Evolutionary conservation across 257 asterid species (phyloP).

Genomic region (Verbena officinalis): DNA sequence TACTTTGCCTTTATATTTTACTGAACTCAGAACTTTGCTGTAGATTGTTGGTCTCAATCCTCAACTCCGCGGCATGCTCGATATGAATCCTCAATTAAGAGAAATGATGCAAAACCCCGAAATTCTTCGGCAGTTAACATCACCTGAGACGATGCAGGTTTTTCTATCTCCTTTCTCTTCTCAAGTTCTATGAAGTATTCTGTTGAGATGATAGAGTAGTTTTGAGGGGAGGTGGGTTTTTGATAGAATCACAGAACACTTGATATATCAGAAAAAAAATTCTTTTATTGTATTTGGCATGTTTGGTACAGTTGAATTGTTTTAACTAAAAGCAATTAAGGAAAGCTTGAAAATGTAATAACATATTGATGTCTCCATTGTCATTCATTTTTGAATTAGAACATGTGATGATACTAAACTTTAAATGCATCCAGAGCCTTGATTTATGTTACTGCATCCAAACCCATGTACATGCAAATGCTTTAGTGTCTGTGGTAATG

Average conservation of each 20-base stretch:
- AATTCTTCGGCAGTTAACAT: conserved; percentile 49
- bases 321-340: background rate
- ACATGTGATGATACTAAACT: background rate
- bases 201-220: background rate
- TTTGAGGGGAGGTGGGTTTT: conserved; percentile 7
- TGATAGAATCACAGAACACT: conserved; percentile 9
- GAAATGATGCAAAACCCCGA: conserved; percentile 80
- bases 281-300: background rate
- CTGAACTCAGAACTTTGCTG: conserved; percentile 30
- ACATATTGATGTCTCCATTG: background rate
- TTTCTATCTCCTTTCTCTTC: conserved; percentile 5
- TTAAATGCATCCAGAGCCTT: conserved; percentile 19
- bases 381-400: background rate
- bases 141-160: conserved; percentile 72
- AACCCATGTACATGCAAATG: background rate
- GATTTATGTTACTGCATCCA: background rate
- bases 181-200: conserved; percentile 4
- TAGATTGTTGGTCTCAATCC: conserved; percentile 59
- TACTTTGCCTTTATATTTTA: conserved; percentile 9
- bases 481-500: background rate
- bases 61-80: conserved; percentile 56
- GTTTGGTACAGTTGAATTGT: conserved; percentile 17
- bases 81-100: conserved; percentile 62
- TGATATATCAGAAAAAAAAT: background rate
- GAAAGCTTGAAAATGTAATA: conserved; percentile 8